Evolutionary conservation across 257 asterid genomes (phyloP), one percentile per base, ranked within the genome.

Genomic region (Oldenlandia corymbosa): DNA sequence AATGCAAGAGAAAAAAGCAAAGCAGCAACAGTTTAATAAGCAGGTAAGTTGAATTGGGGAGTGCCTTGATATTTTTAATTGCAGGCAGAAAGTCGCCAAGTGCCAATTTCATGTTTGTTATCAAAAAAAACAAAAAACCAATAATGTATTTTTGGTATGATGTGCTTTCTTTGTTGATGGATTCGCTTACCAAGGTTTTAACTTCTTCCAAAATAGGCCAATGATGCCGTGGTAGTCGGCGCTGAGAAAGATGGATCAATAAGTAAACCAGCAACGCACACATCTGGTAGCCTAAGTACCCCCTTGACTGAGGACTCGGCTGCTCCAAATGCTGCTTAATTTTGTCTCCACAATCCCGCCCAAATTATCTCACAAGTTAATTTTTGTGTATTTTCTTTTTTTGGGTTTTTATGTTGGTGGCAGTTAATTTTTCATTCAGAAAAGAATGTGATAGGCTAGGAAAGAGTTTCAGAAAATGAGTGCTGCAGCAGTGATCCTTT

Each of bases 1-100:
- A 42, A 63, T 79, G 71, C 77, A 62, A 34, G 84, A 79, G 79
- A 79, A 65, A 53, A 79, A 79, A 58, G 75, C 77, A 56, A 71
- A 64, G 71, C 84, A 79, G 43, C 68, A 46, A 63, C 73, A 66
- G 61, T 60, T 70, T 23, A 53, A 57, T 23, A 66, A 66, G 59
- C 79, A 79, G 76, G 84, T 60, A 66, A 65, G 77, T 46, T 43
- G 14, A 31, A 24, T 24, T 51, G n/a, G 61, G 17, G 21, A 1
- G 7, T 45, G 16, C 0, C 61, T 30, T 54, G 28, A 14, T 32
- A 7, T 31, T 30, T 21, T 28, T 10, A 10, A 13, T 39, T 20
- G 34, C 8, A 39, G 21, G 10, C 34, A 23, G 28, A 8, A 10
- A 23, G 23, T 23, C 23, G 24, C 21, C 24, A 13, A 28, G 23